Evolutionary conservation across 140 eudicot species (phyloP), one percentile per base, ranked within the genome.

Genomic region (Senecio squalidus): DNA sequence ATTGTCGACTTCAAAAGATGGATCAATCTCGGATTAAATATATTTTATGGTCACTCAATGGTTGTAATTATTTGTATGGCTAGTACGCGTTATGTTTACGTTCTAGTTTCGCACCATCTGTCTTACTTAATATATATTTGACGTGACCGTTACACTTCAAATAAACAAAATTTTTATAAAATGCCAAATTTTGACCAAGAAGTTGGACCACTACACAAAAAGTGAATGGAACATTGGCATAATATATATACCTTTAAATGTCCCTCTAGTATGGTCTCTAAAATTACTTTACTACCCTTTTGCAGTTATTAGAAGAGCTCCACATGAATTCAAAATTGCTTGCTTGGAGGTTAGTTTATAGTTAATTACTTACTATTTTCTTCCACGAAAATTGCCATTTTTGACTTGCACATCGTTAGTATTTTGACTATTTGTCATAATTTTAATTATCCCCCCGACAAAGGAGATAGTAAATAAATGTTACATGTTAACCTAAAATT

Each of bases 281-380:
- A 64, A 45, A 66, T 41, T 44, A 50, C 62, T 44, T 25, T 66
- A 23, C 69, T 36, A 71, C 62, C 58, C 64, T 18, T 84, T 69
- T 82, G 85, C 96, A 92, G 98, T 92, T 62, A 91, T 92, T 38
- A 73, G 98, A 84, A 84, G 98, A 79, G 96, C 96, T 76, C 98
- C 98, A 16, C 96, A 87, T 70, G 98, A 92, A 72, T 92, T 92
- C 68, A 92, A 92, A 70, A 92, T 92, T 58, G 76, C 89, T 64
- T 92, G 96, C 86, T 77, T 92, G 79, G 98, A 87, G 96, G 98
- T 92, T 23, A 36, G 86, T 76, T 62, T 9, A 23, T 55, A 46
- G n/a, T 29, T 64, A 21, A 6, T 65, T 27, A 27, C 10, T 18
- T 24, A 4, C 43, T 47, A 23, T 33, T 44, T 43, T 28, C 10